Base-by-base conservation (phyloP, 23 red algal species). In the Gracilaria domingensis region DNA sequence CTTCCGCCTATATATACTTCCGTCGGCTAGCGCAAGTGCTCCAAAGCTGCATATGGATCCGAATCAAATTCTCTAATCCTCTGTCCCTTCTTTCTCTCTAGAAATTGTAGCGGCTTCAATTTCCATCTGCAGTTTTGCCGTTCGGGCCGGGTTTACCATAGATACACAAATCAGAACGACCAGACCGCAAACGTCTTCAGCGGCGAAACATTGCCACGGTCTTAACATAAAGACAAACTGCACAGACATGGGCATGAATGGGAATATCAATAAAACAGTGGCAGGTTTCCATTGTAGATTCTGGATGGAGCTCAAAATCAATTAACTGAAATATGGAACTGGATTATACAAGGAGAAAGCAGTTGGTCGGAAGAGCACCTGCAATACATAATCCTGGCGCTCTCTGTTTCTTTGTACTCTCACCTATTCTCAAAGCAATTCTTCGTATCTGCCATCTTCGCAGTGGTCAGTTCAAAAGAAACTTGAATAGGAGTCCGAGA, bases 191-290 rank as follows among this genome's bases (percentile, higher is more conserved):
- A 96, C 78, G n/a, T 87, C 94, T 18, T 61, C 86, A 11, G 73
- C 76, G 0, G 81, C 78, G 47, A 88, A 96, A 87, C 94, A 96
- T 65, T 89, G 85, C 94, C 94, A 96, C 20, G 94, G 94, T 0
- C 84, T 95, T n/a, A 83, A 25, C 81, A 90, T 90, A 28, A 78
- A 90, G 29, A 86, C 86, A 26, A 96, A 85, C 73, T 92, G 88
- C 33, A 96, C 25, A 35, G 79, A 75, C 75, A 96, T 79, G 2
- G 94, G 94, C 42, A 96, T 74, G 39, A 96, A 96, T 9, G 94
- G 86, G 70, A 96, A 96, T 17, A 91, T 81, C 75, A 96, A 56
- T 87, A 96, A 74, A 12, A 87, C 79, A n/a, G 55, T 65, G 8
- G 83, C 94, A 23, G 92, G 25, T 20, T 45, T 67, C 94, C 94